Conservation (phyloP, 345 rosid genomes). For the Bruguiera parviflora region DNA sequence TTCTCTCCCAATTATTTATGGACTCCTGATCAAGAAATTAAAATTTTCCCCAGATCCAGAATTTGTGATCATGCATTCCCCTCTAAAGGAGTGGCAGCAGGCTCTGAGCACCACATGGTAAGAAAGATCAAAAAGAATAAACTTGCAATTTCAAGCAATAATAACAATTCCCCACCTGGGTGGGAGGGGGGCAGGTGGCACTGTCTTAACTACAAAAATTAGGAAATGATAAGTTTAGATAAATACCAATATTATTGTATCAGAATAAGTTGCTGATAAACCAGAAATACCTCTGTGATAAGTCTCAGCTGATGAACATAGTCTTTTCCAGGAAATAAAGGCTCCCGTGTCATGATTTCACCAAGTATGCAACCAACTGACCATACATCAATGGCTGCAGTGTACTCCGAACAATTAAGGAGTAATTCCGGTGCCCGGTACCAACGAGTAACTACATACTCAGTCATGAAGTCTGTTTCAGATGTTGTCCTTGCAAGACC, state of each 20-base stretch:
- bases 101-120: too few species aligned
- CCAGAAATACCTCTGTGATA: constrained; percentile 71
- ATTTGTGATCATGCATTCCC: background rate
- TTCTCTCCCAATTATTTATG: background rate
- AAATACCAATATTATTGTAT: constrained; percentile 3
- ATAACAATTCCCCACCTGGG: background rate
- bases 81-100: background rate
- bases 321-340: constrained; percentile 92
- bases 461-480: constrained; percentile 99
- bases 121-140: background rate
- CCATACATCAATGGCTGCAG: constrained; percentile 98
- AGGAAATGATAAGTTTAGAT: background rate
- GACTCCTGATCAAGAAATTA: background rate
- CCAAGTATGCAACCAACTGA: constrained; percentile 98
- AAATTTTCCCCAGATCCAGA: background rate
- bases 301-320: constrained; percentile 95
- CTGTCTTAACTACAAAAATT: background rate
- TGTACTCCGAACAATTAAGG: constrained; percentile 96
- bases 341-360: constrained; percentile 80
- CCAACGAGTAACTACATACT: constrained; percentile 98
- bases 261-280: constrained; percentile 3
- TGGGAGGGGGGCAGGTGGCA: too few species aligned
- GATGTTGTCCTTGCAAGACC: constrained; percentile 99
- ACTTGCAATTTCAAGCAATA: background rate
- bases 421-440: constrained; percentile 97